phyloP scores from a whole-genome alignment of 164 flowering plant genomes.

The Liriodendron chinense region DNA sequence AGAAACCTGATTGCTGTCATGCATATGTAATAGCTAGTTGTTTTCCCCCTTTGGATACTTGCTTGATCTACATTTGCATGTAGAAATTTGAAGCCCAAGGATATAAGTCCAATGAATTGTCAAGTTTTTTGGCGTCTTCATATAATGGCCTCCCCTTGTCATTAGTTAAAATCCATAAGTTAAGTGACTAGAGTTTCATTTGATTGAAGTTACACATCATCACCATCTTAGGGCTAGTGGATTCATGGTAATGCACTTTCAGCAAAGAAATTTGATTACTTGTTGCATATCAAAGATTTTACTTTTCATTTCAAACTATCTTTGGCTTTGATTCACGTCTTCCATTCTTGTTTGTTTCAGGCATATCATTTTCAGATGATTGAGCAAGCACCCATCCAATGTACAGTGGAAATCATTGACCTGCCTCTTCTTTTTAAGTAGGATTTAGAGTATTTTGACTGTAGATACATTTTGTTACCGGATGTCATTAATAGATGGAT shows the following conservation, averaged over 20 bases:
- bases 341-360: slow-evolving; percentile 1
- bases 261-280: background rate
- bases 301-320: background rate
- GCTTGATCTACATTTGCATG: no score
- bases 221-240: background rate
- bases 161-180: background rate
- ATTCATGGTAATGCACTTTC: background rate
- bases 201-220: background rate
- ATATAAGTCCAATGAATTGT: no score
- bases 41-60: no score
- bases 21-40: no score
- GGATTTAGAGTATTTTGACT: background rate
- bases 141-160: background rate
- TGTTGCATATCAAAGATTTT: background rate
- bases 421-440: background rate
- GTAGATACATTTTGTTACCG: background rate
- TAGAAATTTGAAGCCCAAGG: no score
- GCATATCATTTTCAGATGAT: background rate
- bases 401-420: background rate
- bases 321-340: background rate
- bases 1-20: no score
- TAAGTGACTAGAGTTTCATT: background rate
- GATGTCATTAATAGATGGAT: background rate
- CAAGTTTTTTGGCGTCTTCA: no score
- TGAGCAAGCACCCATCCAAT: background rate